Base-by-base conservation (phyloP, 441 rosid genomes). In the Kokia cookei region DNA sequence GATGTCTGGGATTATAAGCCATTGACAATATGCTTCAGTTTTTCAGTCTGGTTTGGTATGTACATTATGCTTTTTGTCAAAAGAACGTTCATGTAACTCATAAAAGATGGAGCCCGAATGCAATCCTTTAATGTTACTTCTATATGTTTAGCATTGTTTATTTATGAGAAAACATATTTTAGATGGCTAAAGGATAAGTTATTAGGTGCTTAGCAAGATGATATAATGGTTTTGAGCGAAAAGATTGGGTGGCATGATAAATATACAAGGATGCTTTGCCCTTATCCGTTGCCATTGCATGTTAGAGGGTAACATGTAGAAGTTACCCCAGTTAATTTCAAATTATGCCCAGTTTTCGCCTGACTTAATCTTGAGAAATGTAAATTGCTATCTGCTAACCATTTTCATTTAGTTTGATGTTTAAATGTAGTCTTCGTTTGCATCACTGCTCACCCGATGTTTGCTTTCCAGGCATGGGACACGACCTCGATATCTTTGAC, bases 401-500 rank as follows among this genome's bases (percentile, higher is more conserved):
- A 10, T 12, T n/a, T 19, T 35, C 17, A 5, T 19, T 70, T 13
- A 35, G 22, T 70, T 19, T 60, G 32, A 7, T 19, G 17, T 59
- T 7, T 12, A 32, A 40, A 17, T 15, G 9, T 40, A 40, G 8
- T n/a, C 64, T 57, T 27, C 0, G 48, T 54, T 70, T 55, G 71
- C 19, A 32, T 71, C n/a, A 14, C 40, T 54, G 13, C 27, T 60
- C 37, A 10, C 11, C 42, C 2, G 10, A 24, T 78, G 47, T 60
- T 26, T 54, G 64, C 64, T 78, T 79, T 66, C 53, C 82, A 94
- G 99, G 79, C 88, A 2, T 86, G 91, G 96, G 99, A 93, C 78
- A 79, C 81, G 10, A 91, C 96, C 19, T 93, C 98, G 10, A 91
- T 95, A 67, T 93, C 98, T 0, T 82, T 93, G 82, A 93, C 97